These are phyloP conservation scores for Kernera saxatilis DNA, from an alignment of 345 rosid genomes.

Conservation along the genomic window DNA sequence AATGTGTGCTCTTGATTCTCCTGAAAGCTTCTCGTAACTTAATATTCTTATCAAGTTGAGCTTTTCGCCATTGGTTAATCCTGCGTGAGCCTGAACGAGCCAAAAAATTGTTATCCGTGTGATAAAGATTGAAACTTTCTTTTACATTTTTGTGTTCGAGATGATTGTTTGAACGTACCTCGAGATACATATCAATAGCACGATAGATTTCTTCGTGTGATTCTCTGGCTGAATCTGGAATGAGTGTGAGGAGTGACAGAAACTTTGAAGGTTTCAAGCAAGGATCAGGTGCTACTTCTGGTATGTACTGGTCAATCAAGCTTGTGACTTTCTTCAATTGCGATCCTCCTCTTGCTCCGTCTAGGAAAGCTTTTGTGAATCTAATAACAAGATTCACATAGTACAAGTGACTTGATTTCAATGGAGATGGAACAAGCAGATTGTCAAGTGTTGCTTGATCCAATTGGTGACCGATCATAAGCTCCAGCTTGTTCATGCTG, in stretches of 20 bases:
- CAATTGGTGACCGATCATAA: slow-evolving; percentile 71
- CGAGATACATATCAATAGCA: slow-evolving; percentile 72
- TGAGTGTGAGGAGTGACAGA: slow-evolving; percentile 45
- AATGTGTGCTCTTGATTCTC: slow-evolving; percentile 49
- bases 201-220: slow-evolving; percentile 58
- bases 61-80: slow-evolving; percentile 67
- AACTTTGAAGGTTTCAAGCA: slow-evolving; percentile 66
- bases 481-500: slow-evolving; percentile 58
- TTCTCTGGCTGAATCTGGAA: slow-evolving; percentile 72
- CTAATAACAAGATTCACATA: slow-evolving; percentile 71
- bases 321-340: slow-evolving; percentile 52
- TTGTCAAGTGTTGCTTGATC: slow-evolving; percentile 80
- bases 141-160: not conserved
- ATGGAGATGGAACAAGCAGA: slow-evolving; percentile 75
- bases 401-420: slow-evolving; percentile 47
- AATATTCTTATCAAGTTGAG: slow-evolving; percentile 48
- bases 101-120: not conserved
- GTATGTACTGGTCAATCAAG: slow-evolving; percentile 73
- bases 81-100: slow-evolving; percentile 55
- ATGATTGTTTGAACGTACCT: slow-evolving; percentile 41
- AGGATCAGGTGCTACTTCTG: slow-evolving; percentile 95
- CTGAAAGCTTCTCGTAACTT: slow-evolving; percentile 67
- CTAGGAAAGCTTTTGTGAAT: slow-evolving; percentile 56
- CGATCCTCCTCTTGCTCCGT: slow-evolving; percentile 26
- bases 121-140: not conserved